Conservation (phyloP, 1,139 yeast genomes). For the Kurtzmaniella quercitrusa region DNA sequence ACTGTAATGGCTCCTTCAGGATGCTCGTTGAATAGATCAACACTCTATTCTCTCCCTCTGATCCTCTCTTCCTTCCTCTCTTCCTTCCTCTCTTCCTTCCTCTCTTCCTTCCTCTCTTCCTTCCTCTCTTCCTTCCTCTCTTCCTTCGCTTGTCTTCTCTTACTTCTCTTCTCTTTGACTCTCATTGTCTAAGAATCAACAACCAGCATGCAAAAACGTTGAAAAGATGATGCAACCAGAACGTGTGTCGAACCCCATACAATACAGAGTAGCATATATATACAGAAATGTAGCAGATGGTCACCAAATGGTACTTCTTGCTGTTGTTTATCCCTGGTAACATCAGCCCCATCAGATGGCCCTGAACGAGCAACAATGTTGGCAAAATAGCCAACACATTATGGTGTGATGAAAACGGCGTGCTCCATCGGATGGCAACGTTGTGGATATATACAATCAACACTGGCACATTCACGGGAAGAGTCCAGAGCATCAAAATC, state of each 20-base stretch:
- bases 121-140: no score
- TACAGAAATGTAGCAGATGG: constrained; percentile 33
- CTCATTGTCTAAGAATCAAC: constrained; percentile 12
- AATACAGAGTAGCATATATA: constrained; percentile 51
- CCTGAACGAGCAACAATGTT: constrained; percentile 47
- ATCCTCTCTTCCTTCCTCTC: no score
- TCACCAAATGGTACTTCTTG: constrained; percentile 17
- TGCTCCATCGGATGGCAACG: constrained; percentile 62
- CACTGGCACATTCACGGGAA: constrained; percentile 67
- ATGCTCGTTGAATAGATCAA: no score
- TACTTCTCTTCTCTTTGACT: neutral
- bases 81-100: no score
- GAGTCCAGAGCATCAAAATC: constrained; percentile 59
- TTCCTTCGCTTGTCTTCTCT: no score
- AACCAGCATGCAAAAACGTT: constrained; percentile 52
- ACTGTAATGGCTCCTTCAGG: no score
- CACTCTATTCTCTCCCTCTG: no score
- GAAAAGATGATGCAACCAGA: constrained; percentile 65
- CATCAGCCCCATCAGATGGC: constrained; percentile 20
- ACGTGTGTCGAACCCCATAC: constrained; percentile 66
- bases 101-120: no score
- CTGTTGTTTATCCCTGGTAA: constrained; percentile 17
- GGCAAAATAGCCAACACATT: constrained; percentile 66
- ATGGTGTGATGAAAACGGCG: constrained; percentile 76
- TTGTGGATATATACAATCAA: constrained; percentile 68